These are phyloP conservation scores for Ophiosphaerella herpotricha DNA, from an alignment of 2,329 filamentous ascomycete genomes.

Conservation along the genomic window DNA sequence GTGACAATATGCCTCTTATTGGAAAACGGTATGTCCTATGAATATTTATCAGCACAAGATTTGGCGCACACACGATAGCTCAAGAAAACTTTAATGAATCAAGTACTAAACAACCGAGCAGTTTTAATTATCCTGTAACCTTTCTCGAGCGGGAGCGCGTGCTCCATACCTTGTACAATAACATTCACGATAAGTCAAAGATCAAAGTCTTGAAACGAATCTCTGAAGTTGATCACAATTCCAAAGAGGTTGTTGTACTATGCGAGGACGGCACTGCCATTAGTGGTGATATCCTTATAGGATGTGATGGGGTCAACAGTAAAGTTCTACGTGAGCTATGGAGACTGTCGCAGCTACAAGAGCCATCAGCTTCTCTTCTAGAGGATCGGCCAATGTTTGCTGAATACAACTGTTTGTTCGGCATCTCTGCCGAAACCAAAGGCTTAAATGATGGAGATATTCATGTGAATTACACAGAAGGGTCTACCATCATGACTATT, in stretches of 20 bases:
- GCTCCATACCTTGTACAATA: slow-evolving; percentile 12
- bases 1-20: not conserved
- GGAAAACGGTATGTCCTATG: slow-evolving; percentile 1
- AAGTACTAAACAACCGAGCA: not conserved
- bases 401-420: slow-evolving; percentile 19
- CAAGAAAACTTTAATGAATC: no score
- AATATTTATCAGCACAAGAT: not conserved
- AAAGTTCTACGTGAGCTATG: slow-evolving; percentile 15
- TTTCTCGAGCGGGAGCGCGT: slow-evolving; percentile 18
- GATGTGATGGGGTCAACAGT: slow-evolving; percentile 19
- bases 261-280: slow-evolving; percentile 10
- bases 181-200: slow-evolving; percentile 19
- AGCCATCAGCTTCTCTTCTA: slow-evolving; percentile 3
- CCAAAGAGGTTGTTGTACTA: slow-evolving; percentile 10
- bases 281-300: slow-evolving; percentile 15
- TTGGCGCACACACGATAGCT: no score
- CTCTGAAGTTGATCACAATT: slow-evolving; percentile 7
- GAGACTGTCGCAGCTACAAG: slow-evolving; percentile 8
- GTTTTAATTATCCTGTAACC: slow-evolving; percentile 9
- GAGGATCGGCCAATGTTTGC: slow-evolving; percentile 9
- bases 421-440: slow-evolving; percentile 9
- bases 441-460: slow-evolving; percentile 8
- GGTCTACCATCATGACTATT: slow-evolving; percentile 10
- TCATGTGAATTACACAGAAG: slow-evolving; percentile 5
- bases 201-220: slow-evolving; percentile 9